phyloP scores from a whole-genome alignment of 768 basidiomycete species.

The Megacollybia marginata region DNA sequence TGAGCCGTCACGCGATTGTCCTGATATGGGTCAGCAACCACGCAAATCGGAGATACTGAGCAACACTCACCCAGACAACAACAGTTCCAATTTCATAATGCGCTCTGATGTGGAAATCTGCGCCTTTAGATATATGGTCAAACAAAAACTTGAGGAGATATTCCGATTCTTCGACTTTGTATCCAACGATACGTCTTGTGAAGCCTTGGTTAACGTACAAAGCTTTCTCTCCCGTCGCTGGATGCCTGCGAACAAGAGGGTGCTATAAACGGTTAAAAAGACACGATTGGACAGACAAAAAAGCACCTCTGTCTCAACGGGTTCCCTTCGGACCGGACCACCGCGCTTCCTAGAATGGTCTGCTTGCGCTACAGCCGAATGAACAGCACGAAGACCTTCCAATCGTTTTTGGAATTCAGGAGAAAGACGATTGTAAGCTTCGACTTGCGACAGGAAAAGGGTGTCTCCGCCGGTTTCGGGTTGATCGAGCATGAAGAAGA shows the following conservation, averaged over 20 bases:
- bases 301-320: constrained; percentile 36
- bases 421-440: constrained; percentile 53
- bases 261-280: constrained; percentile 24
- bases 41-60: background rate
- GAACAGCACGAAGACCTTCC: constrained; percentile 49
- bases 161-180: constrained; percentile 47
- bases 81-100: constrained; percentile 46
- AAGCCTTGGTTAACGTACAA: constrained; percentile 53
- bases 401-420: constrained; percentile 49
- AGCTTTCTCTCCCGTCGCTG: constrained; percentile 56
- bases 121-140: constrained; percentile 43
- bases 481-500: constrained; percentile 50
- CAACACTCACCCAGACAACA: constrained; percentile 43
- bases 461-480: constrained; percentile 44
- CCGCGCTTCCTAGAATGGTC: constrained; percentile 34
- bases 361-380: constrained; percentile 46
- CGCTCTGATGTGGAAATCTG: constrained; percentile 44
- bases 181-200: constrained; percentile 48
- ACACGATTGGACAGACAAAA: constrained; percentile 2
- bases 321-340: constrained; percentile 43
- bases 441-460: constrained; percentile 48
- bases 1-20: constrained; percentile 44
- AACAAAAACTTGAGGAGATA: constrained; percentile 47
- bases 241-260: constrained; percentile 50
- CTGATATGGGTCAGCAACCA: constrained; percentile 11